Conservation (phyloP, 2,329 filamentous ascomycete genomes). For the Colletotrichum horii region DNA sequence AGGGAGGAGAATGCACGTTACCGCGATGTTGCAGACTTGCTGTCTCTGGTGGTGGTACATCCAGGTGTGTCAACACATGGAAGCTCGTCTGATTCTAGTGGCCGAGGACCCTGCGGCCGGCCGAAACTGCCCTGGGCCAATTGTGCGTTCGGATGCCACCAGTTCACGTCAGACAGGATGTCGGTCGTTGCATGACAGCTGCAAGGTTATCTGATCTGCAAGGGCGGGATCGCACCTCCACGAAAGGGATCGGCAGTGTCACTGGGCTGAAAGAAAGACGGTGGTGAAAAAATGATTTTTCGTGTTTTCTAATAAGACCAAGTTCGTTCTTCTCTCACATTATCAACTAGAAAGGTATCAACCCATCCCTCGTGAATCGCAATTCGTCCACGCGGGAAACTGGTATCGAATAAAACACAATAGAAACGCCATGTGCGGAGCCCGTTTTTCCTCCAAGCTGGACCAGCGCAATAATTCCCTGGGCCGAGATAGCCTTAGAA, state of each 20-base stretch:
- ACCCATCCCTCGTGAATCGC: conserved; percentile 15
- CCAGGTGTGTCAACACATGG: neutral
- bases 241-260: conserved; percentile 8
- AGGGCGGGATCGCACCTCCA: neutral
- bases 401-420: conserved; percentile 21
- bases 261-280: neutral
- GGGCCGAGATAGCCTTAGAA: neutral
- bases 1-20: neutral
- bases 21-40: neutral
- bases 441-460: conserved; percentile 3
- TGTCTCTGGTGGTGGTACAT: neutral
- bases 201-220: conserved; percentile 15
- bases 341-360: conserved; percentile 22
- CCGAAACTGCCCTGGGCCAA: neutral
- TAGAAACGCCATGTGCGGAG: conserved; percentile 16
- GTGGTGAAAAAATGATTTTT: neutral
- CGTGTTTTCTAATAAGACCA: neutral
- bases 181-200: conserved; percentile 8
- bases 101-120: neutral
- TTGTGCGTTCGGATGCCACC: neutral
- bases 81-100: neutral
- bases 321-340: conserved; percentile 17
- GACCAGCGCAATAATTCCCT: neutral
- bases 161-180: conserved; percentile 8
- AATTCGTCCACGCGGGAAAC: neutral